A percentile compares a stretch with the other conserved stretches of the same genome.
Evolutionary conservation across 2,329 filamentous ascomycete species (phyloP).

Genomic region (Aspergillus candidus): DNA sequence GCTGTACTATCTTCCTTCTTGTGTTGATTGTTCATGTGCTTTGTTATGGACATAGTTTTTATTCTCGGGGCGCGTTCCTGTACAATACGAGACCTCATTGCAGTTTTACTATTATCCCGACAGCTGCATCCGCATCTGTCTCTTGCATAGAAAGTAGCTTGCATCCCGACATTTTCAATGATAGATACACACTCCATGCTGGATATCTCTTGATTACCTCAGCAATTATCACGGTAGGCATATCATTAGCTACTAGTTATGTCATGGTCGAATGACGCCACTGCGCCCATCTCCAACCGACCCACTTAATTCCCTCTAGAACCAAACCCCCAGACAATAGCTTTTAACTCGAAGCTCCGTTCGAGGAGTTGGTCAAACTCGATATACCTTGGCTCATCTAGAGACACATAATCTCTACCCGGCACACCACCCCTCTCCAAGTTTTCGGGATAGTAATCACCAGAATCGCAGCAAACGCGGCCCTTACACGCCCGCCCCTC

Average conservation of each 20-base stretch:
- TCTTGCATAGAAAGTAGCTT: too few relatives aligned
- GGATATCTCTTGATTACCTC: background rate
- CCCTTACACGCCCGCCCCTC: background rate
- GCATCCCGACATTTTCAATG: too few relatives aligned
- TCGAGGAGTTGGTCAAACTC: too few relatives aligned
- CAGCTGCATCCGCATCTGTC: too few relatives aligned
- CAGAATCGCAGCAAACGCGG: background rate
- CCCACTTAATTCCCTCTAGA: background rate
- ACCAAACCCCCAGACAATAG: too few relatives aligned
- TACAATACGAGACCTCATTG: conserved; percentile 23
- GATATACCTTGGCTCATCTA: background rate
- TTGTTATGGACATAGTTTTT: conserved; percentile 15
- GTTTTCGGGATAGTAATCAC: background rate
- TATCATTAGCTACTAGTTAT: conserved; percentile 3
- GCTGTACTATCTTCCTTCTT: conserved; percentile 5
- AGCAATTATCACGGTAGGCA: background rate
- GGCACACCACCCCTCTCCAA: background rate
- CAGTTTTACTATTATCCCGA: background rate
- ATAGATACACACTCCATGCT: too few relatives aligned
- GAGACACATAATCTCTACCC: conserved; percentile 1
- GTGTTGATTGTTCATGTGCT: conserved; percentile 9
- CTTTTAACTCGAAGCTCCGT: too few relatives aligned
- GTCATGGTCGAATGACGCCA: conserved; percentile 12
- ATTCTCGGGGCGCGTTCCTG: conserved; percentile 14
- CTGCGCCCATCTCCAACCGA: background rate